These are phyloP conservation scores for Populus alba DNA, from an alignment of 345 rosid genomes.

Conservation along the genomic window DNA sequence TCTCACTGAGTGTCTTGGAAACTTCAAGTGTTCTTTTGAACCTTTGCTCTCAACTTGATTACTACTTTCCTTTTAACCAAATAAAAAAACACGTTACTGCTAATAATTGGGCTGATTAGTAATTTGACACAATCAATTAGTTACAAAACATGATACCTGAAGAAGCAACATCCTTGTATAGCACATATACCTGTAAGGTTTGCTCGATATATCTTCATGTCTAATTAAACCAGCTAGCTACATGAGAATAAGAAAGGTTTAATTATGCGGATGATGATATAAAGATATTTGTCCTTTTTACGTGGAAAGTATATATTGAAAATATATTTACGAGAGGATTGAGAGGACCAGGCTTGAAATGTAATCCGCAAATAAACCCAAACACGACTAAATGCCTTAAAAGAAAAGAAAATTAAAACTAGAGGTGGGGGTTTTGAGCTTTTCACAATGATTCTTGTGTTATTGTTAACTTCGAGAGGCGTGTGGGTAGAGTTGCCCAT, in stretches of 20 bases:
- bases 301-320: too few relatives aligned
- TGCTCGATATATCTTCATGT: not conserved
- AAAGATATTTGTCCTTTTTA: not conserved
- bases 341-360: too few relatives aligned
- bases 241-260: not conserved
- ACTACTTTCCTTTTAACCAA: not conserved
- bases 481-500: fast-evolving
- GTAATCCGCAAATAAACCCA: too few relatives aligned
- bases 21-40: slow-evolving; percentile 18
- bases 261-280: not conserved
- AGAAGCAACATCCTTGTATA: not conserved
- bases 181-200: not conserved
- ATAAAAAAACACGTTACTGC: not conserved
- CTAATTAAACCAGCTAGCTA: not conserved
- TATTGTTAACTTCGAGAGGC: too few relatives aligned
- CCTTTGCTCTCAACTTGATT: slow-evolving; percentile 14
- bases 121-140: not conserved
- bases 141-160: not conserved
- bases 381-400: too few relatives aligned
- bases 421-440: too few relatives aligned
- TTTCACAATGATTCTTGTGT: too few relatives aligned
- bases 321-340: too few relatives aligned
- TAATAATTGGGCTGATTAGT: not conserved
- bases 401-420: too few relatives aligned
- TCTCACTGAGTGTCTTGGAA: slow-evolving; percentile 25